Base-by-base conservation (phyloP, 345 rosid species). In the Salix caprea region DNA sequence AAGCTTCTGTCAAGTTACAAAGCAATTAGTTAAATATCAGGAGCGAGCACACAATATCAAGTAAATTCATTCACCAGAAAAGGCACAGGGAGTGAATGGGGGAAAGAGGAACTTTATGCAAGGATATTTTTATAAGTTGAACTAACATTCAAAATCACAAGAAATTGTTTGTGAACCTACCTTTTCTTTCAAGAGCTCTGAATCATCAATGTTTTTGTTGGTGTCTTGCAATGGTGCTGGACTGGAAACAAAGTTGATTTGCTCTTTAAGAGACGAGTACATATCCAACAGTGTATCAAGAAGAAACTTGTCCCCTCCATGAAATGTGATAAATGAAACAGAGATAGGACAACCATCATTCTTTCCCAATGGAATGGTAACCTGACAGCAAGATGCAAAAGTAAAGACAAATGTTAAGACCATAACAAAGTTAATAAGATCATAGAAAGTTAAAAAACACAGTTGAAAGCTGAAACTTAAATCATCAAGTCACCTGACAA, bases 231-330 rank as follows among this genome's bases (percentile, higher is more conserved):
- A 70, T 46, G 87, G 88, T 75, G 76, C 82, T 62, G 90, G 88
- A 82, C 71, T 85, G 70, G 96, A 87, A 70, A 87, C 88, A 76
- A 90, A 80, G 19, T 73, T 68, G 70, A 83, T 90, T 85, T 93
- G 94, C 70, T 89, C 94, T 84, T 89, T 96, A 81, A 95, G 94
- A 75, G 97, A 86, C 36, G 90, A 75, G 71, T 88, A 88, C 85
- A 93, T 90, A 72, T 91, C 96, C 83, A 88, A 82, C 52, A 90
- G 82, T 42, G 92, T 90, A 90, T 95, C 97, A 15, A 95, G 97
- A 80, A 95, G 96, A 84, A 91, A 92, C 79, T 91, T 91, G 87
- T 95, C 99, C 26, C 89, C 91, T 71, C 99, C 97, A 73, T 90
- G 90, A 79, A 77, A 89, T 15, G 99, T 64, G 69, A 92, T 82